Conservation (phyloP, 176 grass and related monocot species). For the Musa beccarii region DNA sequence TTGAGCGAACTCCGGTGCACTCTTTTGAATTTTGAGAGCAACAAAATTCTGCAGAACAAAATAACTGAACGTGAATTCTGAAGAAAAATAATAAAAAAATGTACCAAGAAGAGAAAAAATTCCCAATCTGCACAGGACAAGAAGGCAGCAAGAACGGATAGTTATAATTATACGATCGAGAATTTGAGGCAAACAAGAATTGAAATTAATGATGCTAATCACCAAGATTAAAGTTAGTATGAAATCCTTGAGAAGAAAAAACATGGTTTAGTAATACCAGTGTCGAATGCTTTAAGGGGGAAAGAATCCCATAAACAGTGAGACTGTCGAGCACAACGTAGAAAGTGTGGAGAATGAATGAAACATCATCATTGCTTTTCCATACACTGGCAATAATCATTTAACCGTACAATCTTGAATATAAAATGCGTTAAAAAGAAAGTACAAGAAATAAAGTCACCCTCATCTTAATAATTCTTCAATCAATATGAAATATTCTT, state of each 20-base stretch:
- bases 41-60: slow-evolving; percentile 62
- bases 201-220: not conserved
- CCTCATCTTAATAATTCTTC: not conserved
- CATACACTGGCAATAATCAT: not conserved
- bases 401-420: not conserved
- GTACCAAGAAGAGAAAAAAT: not conserved
- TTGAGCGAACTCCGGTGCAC: slow-evolving; percentile 69
- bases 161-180: not conserved
- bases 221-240: not conserved
- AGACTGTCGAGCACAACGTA: not conserved
- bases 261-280: not conserved
- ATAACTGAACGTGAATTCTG: no score
- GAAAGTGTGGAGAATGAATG: not conserved
- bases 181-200: not conserved
- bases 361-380: not conserved
- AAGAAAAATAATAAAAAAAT: not conserved
- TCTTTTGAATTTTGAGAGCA: slow-evolving; percentile 94
- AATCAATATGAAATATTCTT: not conserved
- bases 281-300: not conserved
- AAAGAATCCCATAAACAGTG: no score
- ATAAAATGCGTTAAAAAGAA: not conserved
- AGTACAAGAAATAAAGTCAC: not conserved
- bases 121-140: not conserved
- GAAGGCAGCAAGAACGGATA: not conserved
- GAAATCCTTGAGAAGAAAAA: no score